phyloP scores from a whole-genome alignment of 2,329 filamentous ascomycete species.

The Fusarium pseudocircinatum region DNA sequence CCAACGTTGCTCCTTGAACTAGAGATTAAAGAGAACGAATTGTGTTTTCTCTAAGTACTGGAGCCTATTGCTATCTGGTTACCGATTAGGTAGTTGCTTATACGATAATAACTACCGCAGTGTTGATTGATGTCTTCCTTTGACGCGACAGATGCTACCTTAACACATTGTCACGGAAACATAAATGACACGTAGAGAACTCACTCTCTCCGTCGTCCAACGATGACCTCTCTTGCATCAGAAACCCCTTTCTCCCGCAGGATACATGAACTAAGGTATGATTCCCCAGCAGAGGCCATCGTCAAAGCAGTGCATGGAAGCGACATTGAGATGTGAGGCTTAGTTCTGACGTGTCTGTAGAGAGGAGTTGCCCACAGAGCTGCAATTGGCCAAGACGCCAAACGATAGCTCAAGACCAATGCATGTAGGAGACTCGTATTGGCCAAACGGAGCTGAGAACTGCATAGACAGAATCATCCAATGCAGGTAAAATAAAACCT shows the following conservation, averaged over 20 bases:
- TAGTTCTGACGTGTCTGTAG: conserved; percentile 32
- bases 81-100: background rate
- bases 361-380: conserved; percentile 7
- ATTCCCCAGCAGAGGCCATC: background rate
- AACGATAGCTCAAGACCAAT: conserved; percentile 12
- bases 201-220: background rate
- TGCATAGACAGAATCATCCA: background rate
- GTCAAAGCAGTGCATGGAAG: conserved; percentile 23
- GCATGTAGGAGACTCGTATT: background rate
- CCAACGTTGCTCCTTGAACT: background rate
- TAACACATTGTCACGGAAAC: background rate
- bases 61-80: background rate
- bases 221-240: background rate
- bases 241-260: conserved; percentile 13
- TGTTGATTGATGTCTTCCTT: background rate
- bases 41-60: background rate
- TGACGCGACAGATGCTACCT: background rate
- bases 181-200: background rate
- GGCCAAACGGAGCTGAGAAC: conserved; percentile 2
- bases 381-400: conserved; percentile 14
- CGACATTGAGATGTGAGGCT: conserved; percentile 28
- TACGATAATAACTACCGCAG: background rate
- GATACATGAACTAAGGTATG: conserved; percentile 1
- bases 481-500: background rate
- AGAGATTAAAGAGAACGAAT: background rate